A percentile compares a stretch with the other conserved stretches of the same genome.
phyloP scores from a whole-genome alignment of 108 stramenopile species.

The Nitzschia inconspicua region DNA sequence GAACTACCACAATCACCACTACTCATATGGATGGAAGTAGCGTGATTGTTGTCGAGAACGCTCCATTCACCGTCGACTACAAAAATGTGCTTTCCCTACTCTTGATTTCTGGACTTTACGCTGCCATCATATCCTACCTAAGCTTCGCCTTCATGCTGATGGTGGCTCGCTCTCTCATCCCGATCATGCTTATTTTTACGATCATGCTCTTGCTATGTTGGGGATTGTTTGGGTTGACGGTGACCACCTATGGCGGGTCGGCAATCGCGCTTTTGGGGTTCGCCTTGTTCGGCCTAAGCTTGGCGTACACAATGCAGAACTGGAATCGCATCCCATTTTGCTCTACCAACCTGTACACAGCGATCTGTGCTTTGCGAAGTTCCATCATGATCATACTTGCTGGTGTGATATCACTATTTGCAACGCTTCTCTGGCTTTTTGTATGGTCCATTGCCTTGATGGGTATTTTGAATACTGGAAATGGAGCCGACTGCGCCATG shows the following conservation, averaged over 20 bases:
- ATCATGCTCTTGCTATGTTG: conserved; percentile 30
- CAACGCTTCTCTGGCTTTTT: conserved; percentile 47
- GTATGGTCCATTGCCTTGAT: conserved; percentile 65
- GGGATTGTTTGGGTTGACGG: conserved; percentile 29
- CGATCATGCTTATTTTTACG: conserved; percentile 33
- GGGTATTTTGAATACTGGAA: conserved; percentile 53
- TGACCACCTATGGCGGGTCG: conserved; percentile 28
- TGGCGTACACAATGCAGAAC: conserved; percentile 34
- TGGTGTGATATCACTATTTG: conserved; percentile 41
- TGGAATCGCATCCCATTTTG: conserved; percentile 77
- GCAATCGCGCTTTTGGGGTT: conserved; percentile 25
- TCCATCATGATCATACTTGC: conserved; percentile 51
- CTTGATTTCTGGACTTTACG: conserved; percentile 36
- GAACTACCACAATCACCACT: neutral
- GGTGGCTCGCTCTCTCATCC: conserved; percentile 42
- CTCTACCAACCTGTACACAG: conserved; percentile 67
- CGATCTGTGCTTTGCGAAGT: conserved; percentile 56
- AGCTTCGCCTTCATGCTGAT: conserved; percentile 48
- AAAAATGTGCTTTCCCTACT: conserved; percentile 30
- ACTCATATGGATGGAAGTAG: neutral
- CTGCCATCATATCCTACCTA: conserved; percentile 21
- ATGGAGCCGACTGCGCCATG: conserved; percentile 28
- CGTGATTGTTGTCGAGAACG: neutral
- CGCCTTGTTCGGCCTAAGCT: conserved; percentile 5
- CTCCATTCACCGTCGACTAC: conserved; percentile 39